These are phyloP conservation scores for Inga laurina DNA, from an alignment of 306 rosid species.

Conservation along the genomic window DNA sequence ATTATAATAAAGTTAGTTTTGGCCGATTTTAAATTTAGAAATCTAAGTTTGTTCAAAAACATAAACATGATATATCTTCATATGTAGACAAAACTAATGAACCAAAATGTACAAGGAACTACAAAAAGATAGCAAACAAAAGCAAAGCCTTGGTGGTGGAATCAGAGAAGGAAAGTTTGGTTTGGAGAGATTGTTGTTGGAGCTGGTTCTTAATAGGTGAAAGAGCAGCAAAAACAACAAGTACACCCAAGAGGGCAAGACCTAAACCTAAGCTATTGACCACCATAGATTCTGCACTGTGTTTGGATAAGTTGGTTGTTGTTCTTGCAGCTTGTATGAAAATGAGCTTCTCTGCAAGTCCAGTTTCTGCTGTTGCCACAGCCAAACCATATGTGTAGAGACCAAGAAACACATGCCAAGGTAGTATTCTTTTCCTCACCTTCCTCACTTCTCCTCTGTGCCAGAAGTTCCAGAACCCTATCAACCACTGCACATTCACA, in stretches of 20 bases:
- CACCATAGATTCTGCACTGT: slow-evolving; percentile 58
- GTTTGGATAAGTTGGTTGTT: slow-evolving; percentile 55
- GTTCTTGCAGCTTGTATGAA: slow-evolving; percentile 63
- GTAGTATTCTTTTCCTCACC: slow-evolving; percentile 49
- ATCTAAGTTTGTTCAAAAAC: no score
- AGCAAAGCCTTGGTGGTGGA: slow-evolving; percentile 3
- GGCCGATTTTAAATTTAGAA: no score
- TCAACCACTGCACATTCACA: slow-evolving; percentile 64
- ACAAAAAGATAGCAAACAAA: slow-evolving; percentile 31
- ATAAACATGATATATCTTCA: no score
- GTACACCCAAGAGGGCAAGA: slow-evolving; percentile 67
- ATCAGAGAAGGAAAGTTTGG: slow-evolving; percentile 50
- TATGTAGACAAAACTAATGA: no score
- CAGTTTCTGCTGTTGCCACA: slow-evolving; percentile 89
- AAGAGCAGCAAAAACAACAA: slow-evolving; percentile 70
- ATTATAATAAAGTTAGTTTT: no score
- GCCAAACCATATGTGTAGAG: slow-evolving; percentile 80
- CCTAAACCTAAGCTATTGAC: slow-evolving; percentile 70
- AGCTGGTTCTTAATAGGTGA: slow-evolving; percentile 55
- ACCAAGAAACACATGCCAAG: slow-evolving; percentile 88
- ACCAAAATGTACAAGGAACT: neutral
- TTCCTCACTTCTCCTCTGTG: slow-evolving; percentile 67
- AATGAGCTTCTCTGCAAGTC: slow-evolving; percentile 79
- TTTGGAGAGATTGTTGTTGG: slow-evolving; percentile 27
- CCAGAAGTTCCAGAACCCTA: slow-evolving; percentile 91